These are phyloP conservation scores for Drosera capensis DNA, from an alignment of 148 eudicot genomes.

Conservation along the genomic window DNA sequence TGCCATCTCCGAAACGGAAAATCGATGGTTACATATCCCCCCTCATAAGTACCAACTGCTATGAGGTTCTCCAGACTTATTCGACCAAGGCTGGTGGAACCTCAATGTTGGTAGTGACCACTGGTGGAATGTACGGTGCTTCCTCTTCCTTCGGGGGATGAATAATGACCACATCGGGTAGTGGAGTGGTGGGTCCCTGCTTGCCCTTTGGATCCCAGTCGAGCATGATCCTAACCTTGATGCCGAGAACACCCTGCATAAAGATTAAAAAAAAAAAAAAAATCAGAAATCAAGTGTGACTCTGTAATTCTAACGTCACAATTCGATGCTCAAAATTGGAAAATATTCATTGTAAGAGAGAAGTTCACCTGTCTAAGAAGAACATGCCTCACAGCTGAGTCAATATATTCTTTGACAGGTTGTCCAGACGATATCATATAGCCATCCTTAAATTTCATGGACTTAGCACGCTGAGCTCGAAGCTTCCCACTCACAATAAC, in stretches of 20 bases:
- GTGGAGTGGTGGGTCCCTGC: slow-evolving; percentile 37
- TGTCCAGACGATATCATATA: slow-evolving; percentile 91
- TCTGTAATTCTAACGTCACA: not conserved
- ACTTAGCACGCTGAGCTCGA: slow-evolving; percentile 75
- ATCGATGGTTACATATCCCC: too few relatives aligned
- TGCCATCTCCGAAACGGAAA: too few relatives aligned
- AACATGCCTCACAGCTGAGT: slow-evolving; percentile 66
- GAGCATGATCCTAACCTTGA: slow-evolving; percentile 14
- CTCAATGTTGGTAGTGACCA: slow-evolving; percentile 1
- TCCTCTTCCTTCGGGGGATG: slow-evolving; percentile 16
- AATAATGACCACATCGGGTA: slow-evolving; percentile 11
- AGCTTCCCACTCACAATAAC: slow-evolving; percentile 81
- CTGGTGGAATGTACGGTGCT: slow-evolving; percentile 3
- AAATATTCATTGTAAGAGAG: not conserved
- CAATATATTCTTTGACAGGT: slow-evolving; percentile 74
- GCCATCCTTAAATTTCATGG: slow-evolving; percentile 88
- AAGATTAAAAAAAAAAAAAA: not conserved
- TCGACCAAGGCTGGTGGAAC: too few relatives aligned
- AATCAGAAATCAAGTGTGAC: not conserved
- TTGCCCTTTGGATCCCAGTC: slow-evolving; percentile 19
- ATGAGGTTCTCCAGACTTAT: too few relatives aligned
- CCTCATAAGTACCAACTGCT: too few relatives aligned
- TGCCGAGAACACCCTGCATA: slow-evolving; percentile 35
- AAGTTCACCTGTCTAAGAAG: slow-evolving; percentile 58
- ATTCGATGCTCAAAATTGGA: not conserved